These are phyloP conservation scores for Solanum tarapatanum DNA, from an alignment of 257 asterid genomes.

Conservation along the genomic window DNA sequence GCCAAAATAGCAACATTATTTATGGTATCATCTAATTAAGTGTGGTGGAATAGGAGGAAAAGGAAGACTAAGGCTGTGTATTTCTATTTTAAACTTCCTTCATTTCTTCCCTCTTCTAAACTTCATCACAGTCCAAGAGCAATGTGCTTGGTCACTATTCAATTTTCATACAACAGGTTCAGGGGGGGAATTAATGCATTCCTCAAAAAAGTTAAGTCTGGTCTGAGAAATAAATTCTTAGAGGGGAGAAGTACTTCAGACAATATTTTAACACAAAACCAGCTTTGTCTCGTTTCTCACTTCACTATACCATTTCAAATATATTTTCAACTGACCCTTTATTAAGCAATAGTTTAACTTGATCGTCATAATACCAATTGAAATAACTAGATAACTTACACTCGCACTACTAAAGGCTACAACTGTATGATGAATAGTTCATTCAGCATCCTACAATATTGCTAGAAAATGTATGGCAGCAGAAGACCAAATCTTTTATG, in stretches of 20 bases:
- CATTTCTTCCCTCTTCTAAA: background rate
- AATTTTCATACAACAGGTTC: background rate
- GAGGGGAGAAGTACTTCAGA: background rate
- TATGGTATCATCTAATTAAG: background rate
- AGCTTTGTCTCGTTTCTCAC: background rate
- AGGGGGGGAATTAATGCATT: background rate
- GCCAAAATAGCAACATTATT: background rate
- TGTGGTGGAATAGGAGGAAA: background rate
- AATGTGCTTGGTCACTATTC: background rate
- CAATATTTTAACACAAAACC: background rate
- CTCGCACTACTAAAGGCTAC: background rate
- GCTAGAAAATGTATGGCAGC: background rate
- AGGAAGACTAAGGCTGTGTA: background rate
- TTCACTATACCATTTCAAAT: background rate
- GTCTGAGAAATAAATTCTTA: background rate
- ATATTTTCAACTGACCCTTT: background rate
- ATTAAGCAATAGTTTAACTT: background rate
- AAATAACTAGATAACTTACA: background rate
- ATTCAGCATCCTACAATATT: background rate
- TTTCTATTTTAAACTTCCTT: background rate
- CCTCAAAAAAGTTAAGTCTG: background rate
- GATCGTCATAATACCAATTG: background rate
- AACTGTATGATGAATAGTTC: background rate
- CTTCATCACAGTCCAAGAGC: background rate
- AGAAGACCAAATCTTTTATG: background rate